Percentiles rank a stretch among this genome's conserved stretches.
phyloP scores from a whole-genome alignment of 352 stramenopile genomes.

The Phytopythium litorale region DNA sequence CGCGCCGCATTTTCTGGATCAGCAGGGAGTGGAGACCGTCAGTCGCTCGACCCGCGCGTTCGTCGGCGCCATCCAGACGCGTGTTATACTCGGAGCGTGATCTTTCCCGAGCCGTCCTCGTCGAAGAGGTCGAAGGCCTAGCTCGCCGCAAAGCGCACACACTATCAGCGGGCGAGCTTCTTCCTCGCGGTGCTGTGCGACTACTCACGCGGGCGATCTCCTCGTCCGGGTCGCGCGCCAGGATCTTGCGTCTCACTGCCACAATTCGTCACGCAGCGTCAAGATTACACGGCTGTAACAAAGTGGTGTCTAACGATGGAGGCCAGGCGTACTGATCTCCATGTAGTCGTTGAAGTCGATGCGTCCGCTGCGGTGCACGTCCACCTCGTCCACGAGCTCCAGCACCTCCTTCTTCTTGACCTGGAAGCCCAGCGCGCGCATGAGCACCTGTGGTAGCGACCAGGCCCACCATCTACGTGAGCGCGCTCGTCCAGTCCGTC shows the following conservation, averaged over 20 bases:
- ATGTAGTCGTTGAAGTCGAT: slow-evolving; percentile 91
- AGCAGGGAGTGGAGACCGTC: background rate
- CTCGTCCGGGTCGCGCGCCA: slow-evolving; percentile 88
- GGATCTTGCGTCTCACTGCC: slow-evolving; percentile 73
- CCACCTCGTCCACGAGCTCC: slow-evolving; percentile 86
- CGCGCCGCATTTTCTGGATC: slow-evolving; percentile 87
- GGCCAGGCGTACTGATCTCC: slow-evolving; percentile 74
- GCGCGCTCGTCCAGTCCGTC: background rate
- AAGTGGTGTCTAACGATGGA: too few species aligned
- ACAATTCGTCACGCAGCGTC: slow-evolving; percentile 4
- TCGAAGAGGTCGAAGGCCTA: slow-evolving; percentile 95
- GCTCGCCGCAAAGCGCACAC: background rate
- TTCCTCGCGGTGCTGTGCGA: background rate
- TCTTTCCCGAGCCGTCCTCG: slow-evolving; percentile 87
- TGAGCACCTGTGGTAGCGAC: slow-evolving; percentile 49
- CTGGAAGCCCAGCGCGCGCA: slow-evolving; percentile 91
- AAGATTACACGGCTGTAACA: background rate
- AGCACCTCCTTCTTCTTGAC: slow-evolving; percentile 89
- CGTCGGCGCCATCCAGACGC: background rate
- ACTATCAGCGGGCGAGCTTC: background rate
- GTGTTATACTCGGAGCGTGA: slow-evolving; percentile 63
- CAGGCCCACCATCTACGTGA: background rate
- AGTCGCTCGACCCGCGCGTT: background rate
- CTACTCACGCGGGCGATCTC: slow-evolving; percentile 83
- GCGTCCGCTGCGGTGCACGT: slow-evolving; percentile 77